phyloP scores from a whole-genome alignment of 2,329 filamentous ascomycete species.

The Fusarium floridanum region DNA sequence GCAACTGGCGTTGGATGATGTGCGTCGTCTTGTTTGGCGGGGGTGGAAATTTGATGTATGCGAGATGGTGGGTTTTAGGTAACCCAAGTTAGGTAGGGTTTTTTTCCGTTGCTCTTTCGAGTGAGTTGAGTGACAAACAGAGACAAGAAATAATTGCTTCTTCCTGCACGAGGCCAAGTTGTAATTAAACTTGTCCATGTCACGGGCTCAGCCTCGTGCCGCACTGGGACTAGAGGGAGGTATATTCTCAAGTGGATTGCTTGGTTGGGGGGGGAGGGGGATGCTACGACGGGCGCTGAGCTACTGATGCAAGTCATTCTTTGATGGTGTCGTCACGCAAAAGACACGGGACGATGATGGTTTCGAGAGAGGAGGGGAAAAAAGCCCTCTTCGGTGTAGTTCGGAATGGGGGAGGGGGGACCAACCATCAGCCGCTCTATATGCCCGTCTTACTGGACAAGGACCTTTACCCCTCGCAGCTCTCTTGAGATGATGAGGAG shows the following conservation, averaged over 20 bases:
- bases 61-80: not conserved
- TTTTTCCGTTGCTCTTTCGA: not conserved
- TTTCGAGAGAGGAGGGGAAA: slow-evolving; percentile 8
- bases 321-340: slow-evolving; percentile 24
- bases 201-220: slow-evolving; percentile 36
- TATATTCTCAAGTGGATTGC: slow-evolving; percentile 3
- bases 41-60: slow-evolving; percentile 17
- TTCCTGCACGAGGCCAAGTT: slow-evolving; percentile 9
- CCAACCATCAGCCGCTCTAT: slow-evolving; percentile 32
- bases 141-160: not conserved
- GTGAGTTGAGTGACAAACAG: not conserved
- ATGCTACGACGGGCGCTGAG: slow-evolving; percentile 16
- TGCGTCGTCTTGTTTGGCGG: slow-evolving; percentile 2
- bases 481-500: slow-evolving; percentile 18
- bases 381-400: slow-evolving; percentile 13
- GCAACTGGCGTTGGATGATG: slow-evolving; percentile 6
- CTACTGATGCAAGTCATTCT: slow-evolving; percentile 43
- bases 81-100: not conserved
- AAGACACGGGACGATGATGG: slow-evolving; percentile 16
- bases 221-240: slow-evolving; percentile 20
- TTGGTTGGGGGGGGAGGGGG: not conserved
- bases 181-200: slow-evolving; percentile 38
- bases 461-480: slow-evolving; percentile 29
- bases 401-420: slow-evolving; percentile 7
- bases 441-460: not conserved